phyloP scores from a whole-genome alignment of 23 red algal species.

The Gracilariopsis chorda region DNA sequence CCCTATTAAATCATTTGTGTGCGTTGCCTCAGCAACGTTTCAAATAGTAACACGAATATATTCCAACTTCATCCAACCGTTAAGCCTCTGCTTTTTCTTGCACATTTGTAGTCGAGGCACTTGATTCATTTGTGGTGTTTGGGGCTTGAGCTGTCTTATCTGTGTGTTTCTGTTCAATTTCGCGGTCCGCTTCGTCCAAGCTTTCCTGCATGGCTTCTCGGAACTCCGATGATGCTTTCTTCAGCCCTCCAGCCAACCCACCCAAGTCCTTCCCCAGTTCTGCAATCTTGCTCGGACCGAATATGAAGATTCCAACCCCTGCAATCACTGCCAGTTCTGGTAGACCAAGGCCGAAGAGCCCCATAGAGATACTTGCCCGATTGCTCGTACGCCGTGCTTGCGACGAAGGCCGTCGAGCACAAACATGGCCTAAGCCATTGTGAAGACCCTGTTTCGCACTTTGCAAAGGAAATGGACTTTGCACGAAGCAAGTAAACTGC shows the following conservation, averaged over 20 bases:
- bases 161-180: conserved; percentile 50
- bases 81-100: conserved; percentile 14
- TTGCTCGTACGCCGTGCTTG: neutral
- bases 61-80: no score
- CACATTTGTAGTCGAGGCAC: neutral
- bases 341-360: conserved; percentile 86
- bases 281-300: conserved; percentile 87
- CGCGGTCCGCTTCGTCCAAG: conserved; percentile 65
- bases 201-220: conserved; percentile 92
- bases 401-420: neutral
- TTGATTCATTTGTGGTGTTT: neutral
- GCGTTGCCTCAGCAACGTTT: no score
- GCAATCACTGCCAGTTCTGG: conserved; percentile 89
- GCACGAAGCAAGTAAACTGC: no score
- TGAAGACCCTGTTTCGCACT: neutral
- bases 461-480: neutral
- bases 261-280: conserved; percentile 83
- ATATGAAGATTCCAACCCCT: conserved; percentile 81
- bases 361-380: conserved; percentile 56
- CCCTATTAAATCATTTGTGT: conserved; percentile 29
- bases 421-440: neutral
- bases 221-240: conserved; percentile 91
- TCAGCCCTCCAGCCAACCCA: conserved; percentile 79
- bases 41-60: no score
- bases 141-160: neutral